Evolutionary conservation across 2,329 filamentous ascomycete genomes (phyloP), one percentile per base, ranked within the genome.

Genomic region (Emericellopsis cladophorae): DNA sequence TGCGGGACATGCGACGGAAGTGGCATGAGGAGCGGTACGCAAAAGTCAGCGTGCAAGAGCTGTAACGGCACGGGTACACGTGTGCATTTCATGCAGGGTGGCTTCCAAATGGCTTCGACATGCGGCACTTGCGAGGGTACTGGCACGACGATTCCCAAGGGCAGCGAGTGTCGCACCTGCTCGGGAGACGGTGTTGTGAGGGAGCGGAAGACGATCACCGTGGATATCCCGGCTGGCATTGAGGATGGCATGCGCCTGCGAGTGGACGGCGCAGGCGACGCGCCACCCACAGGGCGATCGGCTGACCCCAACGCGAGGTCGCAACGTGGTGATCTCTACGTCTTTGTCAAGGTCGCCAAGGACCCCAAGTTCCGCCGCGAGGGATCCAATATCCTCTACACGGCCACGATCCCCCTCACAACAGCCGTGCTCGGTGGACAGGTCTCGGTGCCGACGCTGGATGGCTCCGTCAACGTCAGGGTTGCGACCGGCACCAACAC

Each of bases 181-280:
- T 66, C 70, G 44, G 92, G 92, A 31, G 79, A 87, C 41, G 92
- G 92, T 36, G 89, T 93, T 14, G 75, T 87, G 31, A 74, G 87
- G 50, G 86, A 95, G 54, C 74, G 79, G 46, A 87, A 85, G 65
- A 86, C 84, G 0, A 79, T 98, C 39, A 83, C 76, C 23, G 75
- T 98, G 35, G 89, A 96, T 51, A 95, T 98, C 36, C 92, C 92
- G 1, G 88, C 84, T 18, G 92, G 92, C 48, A 88, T 98, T 26
- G 92, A 96, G 58, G 90, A 98, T 58, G 89, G 90, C 42, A 96
- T 96, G 90, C 78, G 87, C 43, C 66, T 98, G 52, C 76, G 86
- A 40, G 76, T 98, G 23, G 77, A 80, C 44, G 84, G 84, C 22
- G 88, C 93, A 55, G 92, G 92, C 48, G 90, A 98, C 55, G 81